A percentile compares a stretch with the other conserved stretches of the same genome.
These are phyloP conservation scores for Durusdinium trenchii DNA, from an alignment of 73 alveolate species.

Conservation along the genomic window DNA sequence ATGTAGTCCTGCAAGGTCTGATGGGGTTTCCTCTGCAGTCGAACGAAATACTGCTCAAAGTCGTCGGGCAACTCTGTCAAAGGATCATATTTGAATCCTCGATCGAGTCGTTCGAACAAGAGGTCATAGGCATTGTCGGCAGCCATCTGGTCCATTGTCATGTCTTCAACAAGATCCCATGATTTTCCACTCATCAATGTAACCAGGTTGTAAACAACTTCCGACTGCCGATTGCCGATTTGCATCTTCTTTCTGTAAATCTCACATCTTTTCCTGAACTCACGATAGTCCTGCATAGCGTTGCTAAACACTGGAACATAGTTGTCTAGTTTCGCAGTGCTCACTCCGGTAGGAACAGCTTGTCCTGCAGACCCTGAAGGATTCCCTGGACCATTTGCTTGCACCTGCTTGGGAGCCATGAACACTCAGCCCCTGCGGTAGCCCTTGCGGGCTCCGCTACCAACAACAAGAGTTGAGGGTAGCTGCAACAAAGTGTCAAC, in stretches of 20 bases:
- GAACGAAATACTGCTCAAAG: neutral
- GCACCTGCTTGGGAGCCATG: too few relatives aligned
- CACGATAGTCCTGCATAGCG: neutral
- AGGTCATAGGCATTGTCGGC: neutral
- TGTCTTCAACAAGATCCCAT: neutral
- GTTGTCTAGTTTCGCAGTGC: neutral
- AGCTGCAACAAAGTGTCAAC: too few relatives aligned
- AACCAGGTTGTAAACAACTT: neutral
- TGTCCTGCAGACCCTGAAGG: too few relatives aligned
- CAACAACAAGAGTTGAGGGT: too few relatives aligned
- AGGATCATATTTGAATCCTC: neutral
- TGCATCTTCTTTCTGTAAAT: neutral
- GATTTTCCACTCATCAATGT: neutral
- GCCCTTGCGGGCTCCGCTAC: too few relatives aligned
- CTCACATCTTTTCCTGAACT: neutral
- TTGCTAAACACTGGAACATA: neutral
- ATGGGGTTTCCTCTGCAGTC: neutral
- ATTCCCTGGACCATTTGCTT: too few relatives aligned
- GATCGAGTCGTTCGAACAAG: neutral
- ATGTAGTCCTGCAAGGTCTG: constrained; percentile 3
- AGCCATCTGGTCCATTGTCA: neutral
- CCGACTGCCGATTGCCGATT: neutral
- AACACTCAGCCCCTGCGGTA: too few relatives aligned
- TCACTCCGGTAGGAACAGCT: too few relatives aligned
- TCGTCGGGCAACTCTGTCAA: neutral